phyloP scores from a whole-genome alignment of 768 basidiomycete species.

The Tulasnella sp. region DNA sequence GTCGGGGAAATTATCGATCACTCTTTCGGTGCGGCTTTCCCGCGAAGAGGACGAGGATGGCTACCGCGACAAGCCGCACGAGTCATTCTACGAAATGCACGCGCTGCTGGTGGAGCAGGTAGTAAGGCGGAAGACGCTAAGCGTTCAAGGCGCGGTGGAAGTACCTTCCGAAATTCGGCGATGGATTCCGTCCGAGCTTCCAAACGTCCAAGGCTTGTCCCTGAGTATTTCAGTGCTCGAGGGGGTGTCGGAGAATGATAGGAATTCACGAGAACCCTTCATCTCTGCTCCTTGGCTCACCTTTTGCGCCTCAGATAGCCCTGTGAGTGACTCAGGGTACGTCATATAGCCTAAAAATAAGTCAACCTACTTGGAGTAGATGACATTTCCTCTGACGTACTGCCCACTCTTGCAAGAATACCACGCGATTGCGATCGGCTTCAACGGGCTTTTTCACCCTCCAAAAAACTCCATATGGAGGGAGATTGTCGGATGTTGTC shows the following conservation, averaged over 20 bases:
- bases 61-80: background rate
- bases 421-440: background rate
- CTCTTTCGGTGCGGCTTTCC: background rate
- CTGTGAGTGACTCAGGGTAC: background rate
- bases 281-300: background rate
- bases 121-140: background rate
- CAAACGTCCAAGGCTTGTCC: background rate
- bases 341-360: too few relatives aligned
- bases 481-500: background rate
- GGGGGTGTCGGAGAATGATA: background rate
- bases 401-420: background rate
- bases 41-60: too few relatives aligned
- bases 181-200: background rate
- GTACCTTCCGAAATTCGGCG: background rate
- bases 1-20: background rate
- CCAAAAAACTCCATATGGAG: background rate
- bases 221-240: background rate
- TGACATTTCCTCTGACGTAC: background rate
- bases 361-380: background rate
- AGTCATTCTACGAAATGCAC: background rate
- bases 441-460: background rate
- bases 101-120: background rate
- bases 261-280: background rate
- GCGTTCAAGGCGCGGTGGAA: background rate
- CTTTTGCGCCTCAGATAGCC: background rate